Conservation (phyloP, 1,139 yeast species). For the Scheffersomyces stambukii region DNA sequence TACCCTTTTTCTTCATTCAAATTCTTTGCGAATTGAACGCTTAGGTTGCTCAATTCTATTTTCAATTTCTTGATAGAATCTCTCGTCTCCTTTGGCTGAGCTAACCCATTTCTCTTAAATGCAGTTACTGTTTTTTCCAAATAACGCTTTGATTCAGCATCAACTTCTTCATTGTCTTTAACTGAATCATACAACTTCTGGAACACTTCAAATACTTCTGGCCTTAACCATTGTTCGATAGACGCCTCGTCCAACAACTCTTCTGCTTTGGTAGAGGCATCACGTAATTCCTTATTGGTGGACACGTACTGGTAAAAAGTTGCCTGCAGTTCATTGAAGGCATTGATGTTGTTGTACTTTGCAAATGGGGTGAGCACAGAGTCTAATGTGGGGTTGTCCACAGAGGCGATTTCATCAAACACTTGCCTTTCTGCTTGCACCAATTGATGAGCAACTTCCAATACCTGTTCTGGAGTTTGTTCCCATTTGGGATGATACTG, state of each 20-base stretch:
- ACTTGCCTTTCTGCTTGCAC: conserved; percentile 41
- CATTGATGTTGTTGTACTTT: conserved; percentile 43
- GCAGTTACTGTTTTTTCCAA: conserved; percentile 52
- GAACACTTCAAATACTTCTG: conserved; percentile 61
- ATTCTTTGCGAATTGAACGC: conserved; percentile 58
- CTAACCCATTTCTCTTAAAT: conserved; percentile 66
- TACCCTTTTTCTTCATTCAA: conserved; percentile 68
- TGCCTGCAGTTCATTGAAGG: conserved; percentile 43
- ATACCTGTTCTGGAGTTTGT: conserved; percentile 50
- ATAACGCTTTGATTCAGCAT: conserved; percentile 54
- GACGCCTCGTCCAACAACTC: conserved; percentile 50
- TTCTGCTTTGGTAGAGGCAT: conserved; percentile 65
- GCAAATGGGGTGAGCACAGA: conserved; percentile 51
- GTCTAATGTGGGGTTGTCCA: conserved; percentile 48
- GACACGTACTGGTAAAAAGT: conserved; percentile 72
- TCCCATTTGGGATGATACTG: conserved; percentile 50
- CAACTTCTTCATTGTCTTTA: conserved; percentile 26
- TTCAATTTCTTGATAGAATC: conserved; percentile 54
- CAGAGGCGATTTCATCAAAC: conserved; percentile 52
- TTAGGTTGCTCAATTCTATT: conserved; percentile 54
- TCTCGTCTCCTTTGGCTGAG: conserved; percentile 51
- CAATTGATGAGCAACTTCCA: conserved; percentile 38
- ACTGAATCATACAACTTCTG: conserved; percentile 43
- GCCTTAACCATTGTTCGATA: conserved; percentile 64
- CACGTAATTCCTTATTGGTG: conserved; percentile 55